Evolutionary conservation across 768 basidiomycete genomes (phyloP).

Genomic region (Tricholomella constricta): DNA sequence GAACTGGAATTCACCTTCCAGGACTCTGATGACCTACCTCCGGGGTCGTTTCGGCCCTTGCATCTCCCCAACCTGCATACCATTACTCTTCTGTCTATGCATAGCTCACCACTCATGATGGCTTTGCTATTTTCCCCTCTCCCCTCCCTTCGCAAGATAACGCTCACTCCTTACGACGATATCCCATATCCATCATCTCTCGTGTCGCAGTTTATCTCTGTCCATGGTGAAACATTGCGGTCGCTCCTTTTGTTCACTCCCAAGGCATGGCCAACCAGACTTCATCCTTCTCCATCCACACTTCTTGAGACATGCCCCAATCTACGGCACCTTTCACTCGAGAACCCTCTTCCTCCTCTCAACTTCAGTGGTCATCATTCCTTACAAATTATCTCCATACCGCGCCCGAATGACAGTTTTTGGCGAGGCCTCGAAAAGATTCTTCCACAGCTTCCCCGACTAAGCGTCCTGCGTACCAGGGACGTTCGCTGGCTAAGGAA

Average conservation of each 20-base stretch:
- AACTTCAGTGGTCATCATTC: slow-evolving; percentile 35
- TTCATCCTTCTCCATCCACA: slow-evolving; percentile 53
- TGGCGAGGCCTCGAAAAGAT: slow-evolving; percentile 56
- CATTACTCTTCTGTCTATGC: slow-evolving; percentile 66
- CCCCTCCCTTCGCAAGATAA: slow-evolving; percentile 63
- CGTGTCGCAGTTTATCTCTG: slow-evolving; percentile 56
- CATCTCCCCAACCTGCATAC: slow-evolving; percentile 58
- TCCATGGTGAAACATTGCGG: slow-evolving; percentile 57
- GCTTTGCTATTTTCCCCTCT: slow-evolving; percentile 61
- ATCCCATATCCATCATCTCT: slow-evolving; percentile 59
- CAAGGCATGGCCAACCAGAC: slow-evolving; percentile 65
- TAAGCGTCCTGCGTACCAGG: slow-evolving; percentile 59
- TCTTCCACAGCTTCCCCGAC: slow-evolving; percentile 56
- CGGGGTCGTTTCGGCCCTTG: slow-evolving; percentile 45
- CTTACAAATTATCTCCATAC: slow-evolving; percentile 71
- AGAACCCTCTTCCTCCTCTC: slow-evolving; percentile 63
- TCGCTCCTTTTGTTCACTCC: slow-evolving; percentile 70
- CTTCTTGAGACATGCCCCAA: slow-evolving; percentile 53
- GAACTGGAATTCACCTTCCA: slow-evolving; percentile 43
- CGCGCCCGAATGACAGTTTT: slow-evolving; percentile 66
- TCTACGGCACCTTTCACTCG: slow-evolving; percentile 72
- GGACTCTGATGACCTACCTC: slow-evolving; percentile 25
- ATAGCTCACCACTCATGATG: slow-evolving; percentile 62
- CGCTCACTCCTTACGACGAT: slow-evolving; percentile 75
- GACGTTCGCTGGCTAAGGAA: slow-evolving; percentile 75